Conservation (phyloP, 441 rosid genomes). For the Erysimum cheiri region DNA sequence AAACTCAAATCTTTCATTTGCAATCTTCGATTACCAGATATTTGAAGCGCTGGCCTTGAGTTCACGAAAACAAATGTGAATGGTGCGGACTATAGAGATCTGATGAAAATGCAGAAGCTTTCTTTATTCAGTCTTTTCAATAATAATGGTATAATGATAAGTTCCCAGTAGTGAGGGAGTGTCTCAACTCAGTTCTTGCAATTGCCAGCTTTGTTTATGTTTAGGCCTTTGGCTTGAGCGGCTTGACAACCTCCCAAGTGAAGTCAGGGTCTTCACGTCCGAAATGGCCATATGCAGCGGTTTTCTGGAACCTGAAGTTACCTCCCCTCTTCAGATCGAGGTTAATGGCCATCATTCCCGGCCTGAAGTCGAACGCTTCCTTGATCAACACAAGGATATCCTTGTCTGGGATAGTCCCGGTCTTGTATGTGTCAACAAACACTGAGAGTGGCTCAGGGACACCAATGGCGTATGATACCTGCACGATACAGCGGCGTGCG, state of each 20-base stretch:
- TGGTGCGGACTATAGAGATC: slow-evolving; percentile 15
- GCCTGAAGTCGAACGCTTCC: slow-evolving; percentile 81
- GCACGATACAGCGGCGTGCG: slow-evolving; percentile 76
- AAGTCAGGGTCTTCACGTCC: slow-evolving; percentile 82
- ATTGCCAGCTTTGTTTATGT: background rate
- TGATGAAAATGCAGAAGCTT: slow-evolving; percentile 20
- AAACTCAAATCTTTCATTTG: slow-evolving; percentile 39
- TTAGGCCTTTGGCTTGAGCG: slow-evolving; percentile 68
- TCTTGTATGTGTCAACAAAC: slow-evolving; percentile 77
- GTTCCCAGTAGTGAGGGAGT: slow-evolving; percentile 12
- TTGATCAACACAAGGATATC: slow-evolving; percentile 69
- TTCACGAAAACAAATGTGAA: slow-evolving; percentile 34
- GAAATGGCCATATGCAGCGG: slow-evolving; percentile 81
- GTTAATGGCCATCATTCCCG: slow-evolving; percentile 83
- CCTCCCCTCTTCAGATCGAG: slow-evolving; percentile 82
- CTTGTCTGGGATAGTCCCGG: slow-evolving; percentile 75
- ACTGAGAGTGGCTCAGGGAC: slow-evolving; percentile 83
- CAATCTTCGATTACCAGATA: slow-evolving; percentile 26
- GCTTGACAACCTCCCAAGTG: slow-evolving; percentile 83
- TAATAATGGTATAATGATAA: slow-evolving; percentile 45
- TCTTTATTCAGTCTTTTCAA: slow-evolving; percentile 35
- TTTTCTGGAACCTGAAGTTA: slow-evolving; percentile 78
- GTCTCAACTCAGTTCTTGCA: slow-evolving; percentile 31
- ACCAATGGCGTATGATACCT: slow-evolving; percentile 82
- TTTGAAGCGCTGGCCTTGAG: slow-evolving; percentile 18